Evolutionary conservation across 129 eudicot species (phyloP), one percentile per base, ranked within the genome.

Genomic region (Flaveria brownii): DNA sequence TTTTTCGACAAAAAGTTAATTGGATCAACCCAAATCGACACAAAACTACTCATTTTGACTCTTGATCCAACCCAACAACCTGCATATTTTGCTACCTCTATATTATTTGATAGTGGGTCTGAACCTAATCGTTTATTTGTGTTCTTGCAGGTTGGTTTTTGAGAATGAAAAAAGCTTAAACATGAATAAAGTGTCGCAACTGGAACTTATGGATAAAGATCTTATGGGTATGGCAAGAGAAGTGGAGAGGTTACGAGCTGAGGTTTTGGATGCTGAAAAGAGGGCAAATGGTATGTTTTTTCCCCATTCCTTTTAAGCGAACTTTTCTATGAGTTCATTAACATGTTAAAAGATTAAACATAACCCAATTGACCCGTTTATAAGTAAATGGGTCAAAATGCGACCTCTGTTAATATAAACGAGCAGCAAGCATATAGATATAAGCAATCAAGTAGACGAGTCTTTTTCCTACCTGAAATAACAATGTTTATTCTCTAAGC

Each of bases 131-230:
- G 74, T 18, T 70, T 73, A 3, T 63, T 47, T 55, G 71, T 63
- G 41, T 26, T 68, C 71, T 55, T 15, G 26, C 57, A 93, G 99
- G 62, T 74, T 84, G 45, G 81, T 87, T 16, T 94, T 94, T 68
- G 93, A 89, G 84, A 73, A 84, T 45, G 90, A 91, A 71, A 94
- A 91, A 80, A 69, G 84, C 41, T 33, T 75, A 72, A 94, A 94
- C 84, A 74, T 71, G 12, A 94, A 83, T 25, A 88, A 89, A 82
- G 99, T 85, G 71, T 81, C 84, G 39, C 81, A 91, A 82, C 54
- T 94, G 94, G 85, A 85, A 81, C 45, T 76, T 5, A 71, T 85
- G 90, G 99, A 94, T 84, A 87, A 79, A 79, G 87, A 89, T 42
- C 87, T 94, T 63, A 69, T 87, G 33, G 80, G 73, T 30, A 79